Evolutionary conservation across 208 protist genomes (phyloP), one percentile per base, ranked within the genome.

Genomic region (Novymonas esmeraldas): DNA sequence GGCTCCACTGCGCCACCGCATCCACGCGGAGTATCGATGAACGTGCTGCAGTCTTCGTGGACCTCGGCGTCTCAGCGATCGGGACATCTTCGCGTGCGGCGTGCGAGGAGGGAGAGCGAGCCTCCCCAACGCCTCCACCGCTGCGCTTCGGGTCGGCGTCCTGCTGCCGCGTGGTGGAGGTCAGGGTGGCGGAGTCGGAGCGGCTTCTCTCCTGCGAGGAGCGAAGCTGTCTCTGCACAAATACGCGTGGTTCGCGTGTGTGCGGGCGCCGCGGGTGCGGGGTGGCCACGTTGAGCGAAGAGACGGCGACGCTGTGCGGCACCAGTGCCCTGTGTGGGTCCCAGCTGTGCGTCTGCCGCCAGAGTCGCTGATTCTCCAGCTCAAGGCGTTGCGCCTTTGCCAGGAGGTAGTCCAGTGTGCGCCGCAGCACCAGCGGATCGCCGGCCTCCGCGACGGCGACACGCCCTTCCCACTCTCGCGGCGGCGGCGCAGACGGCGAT

Each of bases 341-440:
- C 70, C 70, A 76, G 49, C 55, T 76, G 62, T 76, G 70, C 10
- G 44, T 48, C 56, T 76, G 70, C 44, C 26, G 20, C 72, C 72
- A 78, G 26, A 78, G 34, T 24, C 13, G 28, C n/a, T 45, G 49
- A 26, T 73, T 78, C 18, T 78, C 64, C 22, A 14, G 31, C 41
- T 78, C 72, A 34, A 78, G 26, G 24, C 73, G 73, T 2, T 39
- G 48, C 26, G 62, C 62, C 67, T 79, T 79, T 0, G 20, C 9
- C 11, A 69, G 58, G 24, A 79, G 50, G 36, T 75, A 75, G 42
- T 75, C 67, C 20, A 79, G 61, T 2, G 55, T 64, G 41, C 64
- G 64, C 7, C 58, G 62, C 59, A 78, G 49, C 58, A 64, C 73
- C 26, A 78, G 22, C 2, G 73, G 65, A 29, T 73, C 65, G 1